Conservation (phyloP, 2,329 filamentous ascomycete species). For the Cadophora gregata region DNA sequence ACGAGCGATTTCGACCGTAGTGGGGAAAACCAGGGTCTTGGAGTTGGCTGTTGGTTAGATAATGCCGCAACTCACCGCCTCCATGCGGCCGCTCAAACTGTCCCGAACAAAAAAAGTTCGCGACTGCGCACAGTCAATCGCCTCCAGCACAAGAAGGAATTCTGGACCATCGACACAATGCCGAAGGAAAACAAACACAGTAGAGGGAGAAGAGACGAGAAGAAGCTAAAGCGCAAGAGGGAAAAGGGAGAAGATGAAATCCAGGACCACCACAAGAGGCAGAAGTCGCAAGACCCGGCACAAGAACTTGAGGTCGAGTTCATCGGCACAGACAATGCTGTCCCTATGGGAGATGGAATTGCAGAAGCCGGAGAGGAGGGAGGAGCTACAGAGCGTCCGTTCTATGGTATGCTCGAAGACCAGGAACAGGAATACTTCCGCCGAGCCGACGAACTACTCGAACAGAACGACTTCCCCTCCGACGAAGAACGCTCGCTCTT, state of each 20-base stretch:
- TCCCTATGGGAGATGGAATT: slow-evolving; percentile 15
- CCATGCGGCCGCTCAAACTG: slow-evolving; percentile 24
- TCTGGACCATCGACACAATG: slow-evolving; percentile 50
- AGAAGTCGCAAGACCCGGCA: slow-evolving; percentile 39
- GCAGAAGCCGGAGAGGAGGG: slow-evolving; percentile 34
- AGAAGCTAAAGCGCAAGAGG: slow-evolving; percentile 55
- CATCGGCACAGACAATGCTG: slow-evolving; percentile 32
- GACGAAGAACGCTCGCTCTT: slow-evolving; percentile 75
- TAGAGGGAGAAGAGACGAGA: slow-evolving; percentile 58
- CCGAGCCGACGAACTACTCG: slow-evolving; percentile 85
- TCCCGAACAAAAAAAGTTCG: slow-evolving; percentile 20
- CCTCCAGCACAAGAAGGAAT: slow-evolving; percentile 13
- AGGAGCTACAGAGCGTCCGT: slow-evolving; percentile 49
- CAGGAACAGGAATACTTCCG: slow-evolving; percentile 97
- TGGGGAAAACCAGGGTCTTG: too few relatives aligned
- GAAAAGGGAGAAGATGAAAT: slow-evolving; percentile 50
- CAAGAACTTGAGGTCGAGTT: slow-evolving; percentile 33
- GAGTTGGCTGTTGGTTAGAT: slow-evolving; percentile 19
- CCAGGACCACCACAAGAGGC: slow-evolving; percentile 44
- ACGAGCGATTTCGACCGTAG: slow-evolving; percentile 4
- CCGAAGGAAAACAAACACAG: slow-evolving; percentile 65
- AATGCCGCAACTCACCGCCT: slow-evolving; percentile 19
- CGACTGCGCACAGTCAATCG: neutral
- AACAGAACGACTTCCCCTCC: slow-evolving; percentile 84
- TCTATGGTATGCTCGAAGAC: slow-evolving; percentile 91